A percentile compares a stretch with the other conserved stretches of the same genome.
Evolutionary conservation across 2,329 filamentous ascomycete species (phyloP).

Genomic region (Aureobasidium sp.): DNA sequence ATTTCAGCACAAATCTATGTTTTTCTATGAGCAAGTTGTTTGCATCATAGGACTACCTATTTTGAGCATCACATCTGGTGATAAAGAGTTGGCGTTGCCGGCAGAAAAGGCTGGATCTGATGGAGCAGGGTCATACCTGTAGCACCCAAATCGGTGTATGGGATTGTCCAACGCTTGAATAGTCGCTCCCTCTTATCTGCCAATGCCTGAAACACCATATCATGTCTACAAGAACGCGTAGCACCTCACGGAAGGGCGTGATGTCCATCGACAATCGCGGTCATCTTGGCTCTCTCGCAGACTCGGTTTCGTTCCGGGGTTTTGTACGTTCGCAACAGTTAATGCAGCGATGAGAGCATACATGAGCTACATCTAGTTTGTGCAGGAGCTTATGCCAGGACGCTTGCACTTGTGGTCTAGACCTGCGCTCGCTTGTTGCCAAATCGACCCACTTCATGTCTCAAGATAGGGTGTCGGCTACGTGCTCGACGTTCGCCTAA

Average conservation of each 20-base stretch:
- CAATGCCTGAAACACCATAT: no score
- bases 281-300: no score
- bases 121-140: not conserved
- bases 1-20: not conserved
- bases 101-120: not conserved
- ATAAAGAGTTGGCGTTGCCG: not conserved
- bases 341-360: not conserved
- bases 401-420: not conserved
- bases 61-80: not conserved
- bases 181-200: no score
- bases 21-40: not conserved
- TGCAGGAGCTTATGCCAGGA: not conserved
- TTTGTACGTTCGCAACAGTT: not conserved
- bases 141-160: not conserved
- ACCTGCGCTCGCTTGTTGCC: not conserved
- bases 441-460: not conserved
- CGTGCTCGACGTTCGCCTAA: not conserved
- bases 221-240: no score
- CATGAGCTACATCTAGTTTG: not conserved
- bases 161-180: no score
- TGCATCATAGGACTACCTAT: not conserved
- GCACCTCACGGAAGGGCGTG: no score
- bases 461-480: not conserved
- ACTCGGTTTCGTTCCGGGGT: no score
- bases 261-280: no score